These are phyloP conservation scores for Penicillium daleae DNA, from an alignment of 495 filamentous ascomycete species.

Conservation along the genomic window DNA sequence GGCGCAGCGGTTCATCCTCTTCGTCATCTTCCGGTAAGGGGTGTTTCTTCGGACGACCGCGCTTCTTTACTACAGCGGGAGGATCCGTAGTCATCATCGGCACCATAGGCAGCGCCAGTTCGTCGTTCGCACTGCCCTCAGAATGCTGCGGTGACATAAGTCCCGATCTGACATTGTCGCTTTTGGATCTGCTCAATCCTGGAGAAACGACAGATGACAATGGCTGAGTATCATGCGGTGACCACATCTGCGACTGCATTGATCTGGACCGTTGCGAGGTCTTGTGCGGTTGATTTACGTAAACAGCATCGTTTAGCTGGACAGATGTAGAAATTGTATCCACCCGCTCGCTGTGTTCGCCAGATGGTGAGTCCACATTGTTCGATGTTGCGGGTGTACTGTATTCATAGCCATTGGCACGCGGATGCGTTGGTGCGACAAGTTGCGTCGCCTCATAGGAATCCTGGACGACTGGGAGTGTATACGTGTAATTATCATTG, in stretches of 20 bases:
- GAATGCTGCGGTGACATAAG: slow-evolving; percentile 25
- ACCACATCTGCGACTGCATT: slow-evolving; percentile 31
- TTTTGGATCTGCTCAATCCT: slow-evolving; percentile 29
- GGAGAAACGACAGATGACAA: slow-evolving; percentile 41
- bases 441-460: slow-evolving; percentile 18
- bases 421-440: background rate
- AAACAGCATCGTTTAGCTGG: slow-evolving; percentile 10
- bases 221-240: slow-evolving; percentile 49
- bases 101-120: slow-evolving; percentile 31
- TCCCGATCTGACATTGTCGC: slow-evolving; percentile 22
- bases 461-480: background rate
- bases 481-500: background rate
- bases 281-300: slow-evolving; percentile 21
- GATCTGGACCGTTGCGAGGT: slow-evolving; percentile 29
- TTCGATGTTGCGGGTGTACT: slow-evolving; percentile 13
- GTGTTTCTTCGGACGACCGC: slow-evolving; percentile 41
- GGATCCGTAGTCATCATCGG: slow-evolving; percentile 27
- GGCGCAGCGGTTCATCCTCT: slow-evolving; percentile 41
- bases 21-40: slow-evolving; percentile 30
- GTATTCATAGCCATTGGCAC: slow-evolving; percentile 17
- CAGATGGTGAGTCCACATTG: slow-evolving; percentile 9
- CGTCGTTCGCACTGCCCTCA: slow-evolving; percentile 32
- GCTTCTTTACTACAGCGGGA: slow-evolving; percentile 35
- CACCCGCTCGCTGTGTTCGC: background rate
- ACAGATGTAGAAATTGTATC: slow-evolving; percentile 9